phyloP scores from a whole-genome alignment of 345 rosid genomes.

The Firmiana major region DNA sequence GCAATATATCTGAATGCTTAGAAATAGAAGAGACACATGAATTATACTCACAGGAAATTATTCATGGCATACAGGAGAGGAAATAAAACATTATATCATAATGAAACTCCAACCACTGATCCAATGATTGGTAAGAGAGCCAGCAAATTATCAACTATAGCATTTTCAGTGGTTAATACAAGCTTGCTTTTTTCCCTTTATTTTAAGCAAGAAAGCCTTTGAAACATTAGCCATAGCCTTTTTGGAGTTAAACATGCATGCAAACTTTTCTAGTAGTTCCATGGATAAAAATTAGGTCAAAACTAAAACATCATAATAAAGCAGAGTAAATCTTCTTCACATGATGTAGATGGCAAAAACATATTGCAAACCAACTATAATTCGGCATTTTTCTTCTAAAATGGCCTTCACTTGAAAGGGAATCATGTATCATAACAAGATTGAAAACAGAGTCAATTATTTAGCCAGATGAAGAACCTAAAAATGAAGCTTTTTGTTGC shows the following conservation, averaged over 20 bases:
- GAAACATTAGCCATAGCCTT: background rate
- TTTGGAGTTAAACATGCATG: background rate
- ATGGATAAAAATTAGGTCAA: background rate
- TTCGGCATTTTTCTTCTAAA: background rate
- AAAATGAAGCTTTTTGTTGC: too few relatives aligned
- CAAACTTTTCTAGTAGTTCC: background rate
- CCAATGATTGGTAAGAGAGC: background rate
- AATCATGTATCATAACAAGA: background rate
- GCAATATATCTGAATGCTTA: background rate
- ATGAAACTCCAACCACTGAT: background rate
- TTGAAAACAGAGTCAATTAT: background rate
- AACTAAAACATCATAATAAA: background rate
- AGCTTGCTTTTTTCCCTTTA: background rate
- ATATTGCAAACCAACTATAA: background rate
- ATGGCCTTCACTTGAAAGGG: background rate
- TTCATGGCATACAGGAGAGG: background rate
- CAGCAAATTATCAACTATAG: background rate
- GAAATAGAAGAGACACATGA: background rate
- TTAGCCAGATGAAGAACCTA: too few relatives aligned
- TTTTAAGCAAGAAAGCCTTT: background rate
- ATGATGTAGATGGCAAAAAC: background rate
- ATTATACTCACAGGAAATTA: background rate
- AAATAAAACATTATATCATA: background rate
- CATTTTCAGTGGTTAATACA: background rate
- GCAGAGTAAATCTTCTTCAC: background rate